Evolutionary conservation across 2,329 filamentous ascomycete species (phyloP).

Genomic region (Trichoderma aggressivum): DNA sequence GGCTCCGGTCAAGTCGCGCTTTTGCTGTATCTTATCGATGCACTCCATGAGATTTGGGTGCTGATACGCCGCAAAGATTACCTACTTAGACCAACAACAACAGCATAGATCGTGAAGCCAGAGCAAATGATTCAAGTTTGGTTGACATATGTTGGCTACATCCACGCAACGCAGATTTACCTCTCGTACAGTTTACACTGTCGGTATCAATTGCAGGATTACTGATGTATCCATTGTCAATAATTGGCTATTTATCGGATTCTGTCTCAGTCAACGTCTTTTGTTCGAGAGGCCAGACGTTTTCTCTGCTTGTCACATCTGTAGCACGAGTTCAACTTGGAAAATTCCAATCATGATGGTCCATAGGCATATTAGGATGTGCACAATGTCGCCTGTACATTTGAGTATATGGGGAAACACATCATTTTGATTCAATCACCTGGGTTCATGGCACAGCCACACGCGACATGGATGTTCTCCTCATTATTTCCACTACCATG

Average conservation of each 20-base stretch:
- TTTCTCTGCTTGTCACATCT: not conserved
- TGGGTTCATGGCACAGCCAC: not conserved
- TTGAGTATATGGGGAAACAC: not conserved
- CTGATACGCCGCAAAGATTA: not conserved
- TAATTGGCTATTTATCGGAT: not conserved
- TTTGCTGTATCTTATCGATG: not conserved
- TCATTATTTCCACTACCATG: not conserved
- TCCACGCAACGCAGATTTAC: not conserved
- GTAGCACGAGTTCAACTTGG: not conserved
- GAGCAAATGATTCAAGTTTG: no score
- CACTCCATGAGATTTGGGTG: not conserved
- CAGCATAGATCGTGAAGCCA: not conserved
- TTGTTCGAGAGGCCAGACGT: not conserved
- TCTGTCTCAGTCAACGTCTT: not conserved
- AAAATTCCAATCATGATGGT: not conserved
- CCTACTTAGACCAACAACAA: not conserved
- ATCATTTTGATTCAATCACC: not conserved
- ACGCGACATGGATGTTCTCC: not conserved
- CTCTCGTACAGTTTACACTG: not conserved
- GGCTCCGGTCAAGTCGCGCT: not conserved
- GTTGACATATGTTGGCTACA: not conserved
- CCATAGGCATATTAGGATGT: not conserved
- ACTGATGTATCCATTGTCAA: not conserved
- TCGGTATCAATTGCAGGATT: not conserved
- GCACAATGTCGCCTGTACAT: not conserved